Base-by-base conservation (phyloP, 2,329 filamentous ascomycete species). In the Fusarium lyarnte region DNA sequence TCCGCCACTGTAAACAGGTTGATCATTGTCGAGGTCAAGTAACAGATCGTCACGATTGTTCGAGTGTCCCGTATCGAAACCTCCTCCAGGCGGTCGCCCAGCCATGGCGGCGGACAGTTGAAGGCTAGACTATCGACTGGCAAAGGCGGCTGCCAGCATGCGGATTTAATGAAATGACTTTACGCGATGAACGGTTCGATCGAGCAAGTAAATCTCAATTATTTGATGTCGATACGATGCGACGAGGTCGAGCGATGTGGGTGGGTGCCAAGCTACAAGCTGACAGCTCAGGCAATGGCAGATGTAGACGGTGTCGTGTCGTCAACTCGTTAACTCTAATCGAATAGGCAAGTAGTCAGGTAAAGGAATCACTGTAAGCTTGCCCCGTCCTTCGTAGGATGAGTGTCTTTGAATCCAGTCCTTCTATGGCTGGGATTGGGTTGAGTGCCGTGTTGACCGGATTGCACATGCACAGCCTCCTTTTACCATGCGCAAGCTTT, bases 21-120 rank as follows among this genome's bases (percentile, higher is more conserved):
- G 89, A 64, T 91, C 87, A 78, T 92, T 90, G 77, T 93, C 90
- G 73, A 94, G 86, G 81, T 94, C 93, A 80, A 95, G 90, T 64
- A 95, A 87, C 69, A 94, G 87, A 79, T 91, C 87, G 79, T 89
- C 84, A 76, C 81, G 82, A 76, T 84, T 82, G 76, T 79, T 81
- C 71, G 85, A 84, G 76, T 86, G 81, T 77, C 82, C 86, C 79
- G 85, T 86, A 72, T 84, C 84, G 79, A 85, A 85, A 79, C 80
- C 81, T 79, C 82, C 81, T 79, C 82, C 81, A 70, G 82, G 78
- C 73, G 85, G 85, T 84, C 86, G 84, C 81, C 88, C 89, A 84
- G 89, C 86, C 90, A 92, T 92, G 83, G 84, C 85, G 84, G 82
- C 80, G 80, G 81, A 80, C 80, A 79, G 81, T 81, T 77, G 72